These are phyloP conservation scores for Rhododendron vialii DNA, from an alignment of 148 eudicot species.

Conservation along the genomic window DNA sequence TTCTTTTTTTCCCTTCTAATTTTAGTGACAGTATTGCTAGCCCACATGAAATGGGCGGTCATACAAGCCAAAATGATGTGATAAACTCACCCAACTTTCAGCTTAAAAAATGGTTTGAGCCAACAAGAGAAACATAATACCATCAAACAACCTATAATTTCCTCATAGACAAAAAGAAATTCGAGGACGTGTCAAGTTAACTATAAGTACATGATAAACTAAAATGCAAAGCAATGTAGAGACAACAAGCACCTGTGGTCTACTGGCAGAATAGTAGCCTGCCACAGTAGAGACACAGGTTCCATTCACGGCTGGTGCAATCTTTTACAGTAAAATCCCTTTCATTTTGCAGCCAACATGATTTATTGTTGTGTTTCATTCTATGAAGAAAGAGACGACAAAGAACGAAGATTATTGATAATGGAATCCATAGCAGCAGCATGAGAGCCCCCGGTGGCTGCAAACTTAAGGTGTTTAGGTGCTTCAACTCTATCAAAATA, in stretches of 20 bases:
- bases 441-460: constrained; percentile 67
- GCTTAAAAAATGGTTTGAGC: not conserved
- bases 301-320: constrained; percentile 55
- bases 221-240: not conserved
- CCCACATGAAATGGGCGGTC: no score
- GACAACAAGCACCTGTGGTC: constrained; percentile 35
- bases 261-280: constrained; percentile 38
- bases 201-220: not conserved
- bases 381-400: constrained; percentile 30
- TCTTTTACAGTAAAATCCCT: not conserved
- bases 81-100: no score
- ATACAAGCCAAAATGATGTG: no score
- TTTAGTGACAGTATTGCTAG: no score
- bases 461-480: constrained; percentile 65
- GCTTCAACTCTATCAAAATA: constrained; percentile 94
- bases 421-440: constrained; percentile 51
- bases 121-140: not conserved
- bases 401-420: constrained; percentile 33
- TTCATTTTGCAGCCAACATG: not conserved
- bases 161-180: not conserved
- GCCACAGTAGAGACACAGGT: constrained; percentile 59
- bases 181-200: not conserved
- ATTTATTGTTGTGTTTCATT: not conserved
- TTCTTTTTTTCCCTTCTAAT: no score
- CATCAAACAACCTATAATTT: not conserved